Percentiles rank a stretch among this genome's conserved stretches.
phyloP scores from a whole-genome alignment of 2,329 filamentous ascomycete genomes.

The Fusarium odoratissimum region DNA sequence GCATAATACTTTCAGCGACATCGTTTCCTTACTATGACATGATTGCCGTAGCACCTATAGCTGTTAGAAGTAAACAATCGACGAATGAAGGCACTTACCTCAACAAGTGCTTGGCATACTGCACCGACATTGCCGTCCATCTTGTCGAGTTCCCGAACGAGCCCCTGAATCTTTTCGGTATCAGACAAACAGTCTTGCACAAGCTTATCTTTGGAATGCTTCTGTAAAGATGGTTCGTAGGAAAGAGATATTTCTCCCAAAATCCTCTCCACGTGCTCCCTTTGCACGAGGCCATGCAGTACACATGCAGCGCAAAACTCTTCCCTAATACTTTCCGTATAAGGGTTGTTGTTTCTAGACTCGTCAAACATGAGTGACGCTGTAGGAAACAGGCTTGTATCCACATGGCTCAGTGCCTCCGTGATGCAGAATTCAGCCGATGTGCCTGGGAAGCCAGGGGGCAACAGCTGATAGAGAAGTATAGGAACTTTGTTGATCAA shows the following conservation, averaged over 20 bases:
- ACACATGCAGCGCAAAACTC: conserved; percentile 93
- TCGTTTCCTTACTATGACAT: conserved; percentile 79
- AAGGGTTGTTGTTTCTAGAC: conserved; percentile 66
- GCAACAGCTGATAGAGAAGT: conserved; percentile 62
- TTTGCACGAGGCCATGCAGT: conserved; percentile 84
- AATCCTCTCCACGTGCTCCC: conserved; percentile 80
- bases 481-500: conserved; percentile 76
- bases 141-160: conserved; percentile 85
- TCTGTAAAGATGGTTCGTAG: conserved; percentile 77
- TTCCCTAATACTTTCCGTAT: conserved; percentile 69
- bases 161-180: conserved; percentile 77
- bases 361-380: conserved; percentile 70
- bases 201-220: conserved; percentile 81
- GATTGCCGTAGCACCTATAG: conserved; percentile 74
- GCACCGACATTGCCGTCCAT: conserved; percentile 94
- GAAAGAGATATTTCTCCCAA: conserved; percentile 88
- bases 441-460: conserved; percentile 79
- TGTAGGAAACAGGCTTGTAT: conserved; percentile 79
- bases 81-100: conserved; percentile 59
- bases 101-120: conserved; percentile 80
- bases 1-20: conserved; percentile 81
- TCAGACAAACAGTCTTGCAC: conserved; percentile 82
- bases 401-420: conserved; percentile 82
- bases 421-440: conserved; percentile 77
- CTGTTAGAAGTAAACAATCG: not conserved